Conservation (phyloP, 306 rosid species). For the Quercus engelmannii region DNA sequence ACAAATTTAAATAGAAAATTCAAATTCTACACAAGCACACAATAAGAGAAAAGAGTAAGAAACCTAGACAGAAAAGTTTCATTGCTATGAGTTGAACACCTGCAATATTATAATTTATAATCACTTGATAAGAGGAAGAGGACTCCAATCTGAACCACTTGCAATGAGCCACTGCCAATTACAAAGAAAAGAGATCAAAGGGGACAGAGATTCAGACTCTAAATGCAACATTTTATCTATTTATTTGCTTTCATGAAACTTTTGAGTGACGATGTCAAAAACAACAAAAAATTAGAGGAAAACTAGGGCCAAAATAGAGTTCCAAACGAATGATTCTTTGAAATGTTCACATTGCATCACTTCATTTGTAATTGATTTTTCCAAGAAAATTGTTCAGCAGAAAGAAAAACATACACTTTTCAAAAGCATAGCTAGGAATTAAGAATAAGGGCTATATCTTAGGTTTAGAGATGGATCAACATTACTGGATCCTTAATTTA, state of each 20-base stretch:
- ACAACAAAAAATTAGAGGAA: not conserved
- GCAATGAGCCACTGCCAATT: not conserved
- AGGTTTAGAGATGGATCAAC: no score
- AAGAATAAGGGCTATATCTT: no score
- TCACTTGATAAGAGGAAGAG: not conserved
- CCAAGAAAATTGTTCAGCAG: not conserved
- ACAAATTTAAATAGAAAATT: not conserved
- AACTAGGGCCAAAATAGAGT: not conserved
- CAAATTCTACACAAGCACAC: not conserved
- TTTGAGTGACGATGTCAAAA: not conserved
- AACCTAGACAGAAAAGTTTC: no score
- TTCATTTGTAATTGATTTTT: no score
- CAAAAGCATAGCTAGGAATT: no score
- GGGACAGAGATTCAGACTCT: not conserved
- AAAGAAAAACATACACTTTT: not conserved
- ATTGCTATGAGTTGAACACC: no score
- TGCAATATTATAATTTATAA: not conserved
- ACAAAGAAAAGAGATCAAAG: not conserved
- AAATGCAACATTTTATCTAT: not conserved
- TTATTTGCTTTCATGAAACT: not conserved
- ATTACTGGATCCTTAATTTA: no score
- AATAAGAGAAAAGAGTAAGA: not conserved
- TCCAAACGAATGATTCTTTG: not conserved
- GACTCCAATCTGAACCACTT: not conserved
- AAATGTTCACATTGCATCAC: not conserved